Evolutionary conservation across 176 grass and related monocot genomes (phyloP).

Genomic region (Rhynchospora tenuis): DNA sequence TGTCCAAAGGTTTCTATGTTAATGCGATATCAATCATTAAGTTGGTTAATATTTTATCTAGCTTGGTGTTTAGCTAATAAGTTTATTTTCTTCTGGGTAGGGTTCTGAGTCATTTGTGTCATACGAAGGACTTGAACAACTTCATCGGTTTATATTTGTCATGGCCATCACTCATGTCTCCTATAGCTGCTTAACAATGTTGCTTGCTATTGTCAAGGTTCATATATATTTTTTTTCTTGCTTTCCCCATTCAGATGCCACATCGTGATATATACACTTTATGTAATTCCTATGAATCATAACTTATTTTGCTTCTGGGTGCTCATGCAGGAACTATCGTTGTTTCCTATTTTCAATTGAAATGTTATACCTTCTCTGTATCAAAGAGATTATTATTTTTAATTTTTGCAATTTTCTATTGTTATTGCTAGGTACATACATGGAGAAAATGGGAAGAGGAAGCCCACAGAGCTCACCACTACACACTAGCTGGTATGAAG

Average conservation of each 20-base stretch:
- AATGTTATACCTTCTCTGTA: slow-evolving; percentile 46
- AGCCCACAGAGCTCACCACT: slow-evolving; percentile 72
- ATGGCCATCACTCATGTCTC: slow-evolving; percentile 96
- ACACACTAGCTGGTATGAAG: slow-evolving; percentile 64
- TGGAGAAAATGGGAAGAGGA: slow-evolving; percentile 99
- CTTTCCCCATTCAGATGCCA: too few relatives aligned
- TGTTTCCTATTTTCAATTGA: neutral
- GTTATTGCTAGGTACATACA: slow-evolving; percentile 57
- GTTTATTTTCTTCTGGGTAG: slow-evolving; percentile 37
- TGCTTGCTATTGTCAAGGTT: slow-evolving; percentile 93
- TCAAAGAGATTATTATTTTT: slow-evolving; percentile 43
- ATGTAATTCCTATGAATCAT: neutral
- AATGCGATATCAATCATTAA: neutral
- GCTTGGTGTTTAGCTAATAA: neutral
- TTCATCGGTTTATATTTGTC: slow-evolving; percentile 95
- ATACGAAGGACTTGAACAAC: slow-evolving; percentile 88
- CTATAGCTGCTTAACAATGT: slow-evolving; percentile 93
- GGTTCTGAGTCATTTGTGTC: slow-evolving; percentile 88
- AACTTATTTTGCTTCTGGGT: neutral
- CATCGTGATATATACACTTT: neutral
- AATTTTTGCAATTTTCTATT: neutral
- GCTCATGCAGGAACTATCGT: neutral
- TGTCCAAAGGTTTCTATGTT: slow-evolving; percentile 51
- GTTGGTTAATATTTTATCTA: neutral
- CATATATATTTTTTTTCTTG: neutral